A percentile compares a stretch with the other conserved stretches of the same genome.
Evolutionary conservation across 2,329 filamentous ascomycete genomes (phyloP).

Genomic region (Cercospora sesami): DNA sequence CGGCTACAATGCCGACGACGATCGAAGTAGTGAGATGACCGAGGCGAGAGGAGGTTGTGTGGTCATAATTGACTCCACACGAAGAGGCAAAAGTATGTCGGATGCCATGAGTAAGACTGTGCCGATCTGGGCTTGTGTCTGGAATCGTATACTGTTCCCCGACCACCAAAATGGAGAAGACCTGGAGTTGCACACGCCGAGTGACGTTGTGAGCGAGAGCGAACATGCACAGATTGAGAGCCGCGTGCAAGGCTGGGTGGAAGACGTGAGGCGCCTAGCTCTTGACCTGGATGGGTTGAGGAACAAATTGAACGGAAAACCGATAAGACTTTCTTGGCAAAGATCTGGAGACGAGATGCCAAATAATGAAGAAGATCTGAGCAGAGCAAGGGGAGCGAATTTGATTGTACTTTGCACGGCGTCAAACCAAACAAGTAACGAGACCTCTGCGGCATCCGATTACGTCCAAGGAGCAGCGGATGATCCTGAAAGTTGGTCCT

Average conservation of each 20-base stretch:
- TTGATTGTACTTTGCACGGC: slow-evolving; percentile 84
- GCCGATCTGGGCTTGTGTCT: slow-evolving; percentile 86
- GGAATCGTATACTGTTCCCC: slow-evolving; percentile 79
- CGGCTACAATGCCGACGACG: neutral
- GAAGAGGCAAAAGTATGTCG: slow-evolving; percentile 91
- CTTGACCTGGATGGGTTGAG: slow-evolving; percentile 60
- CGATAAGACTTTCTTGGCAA: slow-evolving; percentile 76
- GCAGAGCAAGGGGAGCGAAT: slow-evolving; percentile 48
- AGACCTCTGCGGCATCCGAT: slow-evolving; percentile 63
- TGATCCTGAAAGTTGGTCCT: slow-evolving; percentile 90
- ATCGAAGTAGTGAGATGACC: neutral
- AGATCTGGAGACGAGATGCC: slow-evolving; percentile 63
- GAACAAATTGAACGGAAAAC: slow-evolving; percentile 60
- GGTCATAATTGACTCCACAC: slow-evolving; percentile 89
- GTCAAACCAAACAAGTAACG: slow-evolving; percentile 70
- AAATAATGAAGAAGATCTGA: slow-evolving; percentile 41
- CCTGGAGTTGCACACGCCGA: slow-evolving; percentile 67
- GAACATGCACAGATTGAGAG: slow-evolving; percentile 77
- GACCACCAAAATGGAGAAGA: slow-evolving; percentile 40
- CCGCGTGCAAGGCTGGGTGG: slow-evolving; percentile 59
- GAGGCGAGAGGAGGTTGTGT: slow-evolving; percentile 62
- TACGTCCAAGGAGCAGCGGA: slow-evolving; percentile 96
- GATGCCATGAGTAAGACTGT: slow-evolving; percentile 93
- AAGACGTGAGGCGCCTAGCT: slow-evolving; percentile 58
- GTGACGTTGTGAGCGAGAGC: slow-evolving; percentile 68